phyloP scores from a whole-genome alignment of 1,284 basidiomycete genomes.

The Thecaphora thlaspeos region DNA sequence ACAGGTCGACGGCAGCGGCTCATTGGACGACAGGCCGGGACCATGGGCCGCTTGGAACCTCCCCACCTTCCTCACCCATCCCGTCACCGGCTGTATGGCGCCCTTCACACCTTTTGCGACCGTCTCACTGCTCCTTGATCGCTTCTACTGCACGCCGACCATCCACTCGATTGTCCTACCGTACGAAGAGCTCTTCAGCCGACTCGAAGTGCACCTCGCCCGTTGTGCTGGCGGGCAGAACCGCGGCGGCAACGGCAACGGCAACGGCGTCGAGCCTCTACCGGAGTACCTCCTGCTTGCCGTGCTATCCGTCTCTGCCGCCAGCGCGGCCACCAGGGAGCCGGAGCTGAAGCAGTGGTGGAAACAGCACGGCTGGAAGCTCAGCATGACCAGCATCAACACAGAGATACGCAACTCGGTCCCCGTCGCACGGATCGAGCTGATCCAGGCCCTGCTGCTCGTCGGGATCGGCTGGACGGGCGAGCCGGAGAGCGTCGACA shows the following conservation, averaged over 20 bases:
- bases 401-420: not conserved
- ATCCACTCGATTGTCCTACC: not conserved
- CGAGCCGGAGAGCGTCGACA: not conserved
- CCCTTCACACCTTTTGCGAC: not conserved
- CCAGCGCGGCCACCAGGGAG: not conserved
- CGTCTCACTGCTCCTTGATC: not conserved
- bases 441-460: not conserved
- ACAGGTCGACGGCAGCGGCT: not conserved
- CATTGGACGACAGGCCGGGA: not conserved
- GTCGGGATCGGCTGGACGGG: not conserved
- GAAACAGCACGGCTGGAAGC: not conserved
- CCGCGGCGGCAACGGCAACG: not conserved
- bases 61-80: not conserved
- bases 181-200: not conserved
- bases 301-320: not conserved
- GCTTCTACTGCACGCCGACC: not conserved
- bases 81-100: not conserved
- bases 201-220: not conserved
- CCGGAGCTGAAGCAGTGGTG: not conserved
- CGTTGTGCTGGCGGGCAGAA: too few relatives aligned
- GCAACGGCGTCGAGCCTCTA: not conserved
- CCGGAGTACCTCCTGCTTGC: not conserved
- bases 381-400: not conserved
- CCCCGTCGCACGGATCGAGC: not conserved
- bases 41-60: not conserved